Percentiles rank a stretch among this genome's conserved stretches.
phyloP scores from a whole-genome alignment of 306 rosid genomes.

The Pyrus bretschneideri region DNA sequence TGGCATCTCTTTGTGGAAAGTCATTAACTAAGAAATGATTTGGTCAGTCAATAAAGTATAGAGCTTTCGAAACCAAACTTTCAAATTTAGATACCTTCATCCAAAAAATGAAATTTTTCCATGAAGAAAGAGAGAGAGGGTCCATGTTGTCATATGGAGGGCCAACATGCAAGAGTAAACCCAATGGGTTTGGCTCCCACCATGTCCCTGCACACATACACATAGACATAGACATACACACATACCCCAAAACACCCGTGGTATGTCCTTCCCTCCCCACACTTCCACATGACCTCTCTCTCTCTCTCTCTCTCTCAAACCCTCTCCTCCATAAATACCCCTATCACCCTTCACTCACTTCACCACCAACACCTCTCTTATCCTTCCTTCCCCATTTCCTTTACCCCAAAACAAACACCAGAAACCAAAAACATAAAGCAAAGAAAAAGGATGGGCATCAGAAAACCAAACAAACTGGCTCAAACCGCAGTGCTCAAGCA shows the following conservation, averaged over 20 bases:
- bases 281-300: slow-evolving; percentile 25
- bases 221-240: not conserved
- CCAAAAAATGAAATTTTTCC: not conserved
- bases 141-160: slow-evolving; percentile 28
- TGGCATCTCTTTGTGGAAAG: not conserved
- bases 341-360: not conserved
- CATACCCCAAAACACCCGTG: slow-evolving; percentile 17
- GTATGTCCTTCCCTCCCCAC: slow-evolving; percentile 18
- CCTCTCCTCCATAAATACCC: slow-evolving; percentile 52
- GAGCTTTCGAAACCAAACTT: not conserved
- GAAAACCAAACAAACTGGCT: slow-evolving; percentile 57
- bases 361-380: slow-evolving; percentile 11
- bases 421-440: not conserved
- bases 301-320: not conserved
- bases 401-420: not conserved
- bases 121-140: slow-evolving; percentile 12
- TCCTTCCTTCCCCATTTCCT: not conserved
- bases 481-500: slow-evolving; percentile 69
- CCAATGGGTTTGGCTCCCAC: slow-evolving; percentile 59
- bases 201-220: slow-evolving; percentile 36
- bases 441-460: slow-evolving; percentile 44
- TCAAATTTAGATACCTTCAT: not conserved
- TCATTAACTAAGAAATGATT: not conserved
- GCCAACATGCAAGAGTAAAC: slow-evolving; percentile 37
- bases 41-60: not conserved